Evolutionary conservation across 352 stramenopile genomes (phyloP).

Genomic region (Pythium rishiriense): DNA sequence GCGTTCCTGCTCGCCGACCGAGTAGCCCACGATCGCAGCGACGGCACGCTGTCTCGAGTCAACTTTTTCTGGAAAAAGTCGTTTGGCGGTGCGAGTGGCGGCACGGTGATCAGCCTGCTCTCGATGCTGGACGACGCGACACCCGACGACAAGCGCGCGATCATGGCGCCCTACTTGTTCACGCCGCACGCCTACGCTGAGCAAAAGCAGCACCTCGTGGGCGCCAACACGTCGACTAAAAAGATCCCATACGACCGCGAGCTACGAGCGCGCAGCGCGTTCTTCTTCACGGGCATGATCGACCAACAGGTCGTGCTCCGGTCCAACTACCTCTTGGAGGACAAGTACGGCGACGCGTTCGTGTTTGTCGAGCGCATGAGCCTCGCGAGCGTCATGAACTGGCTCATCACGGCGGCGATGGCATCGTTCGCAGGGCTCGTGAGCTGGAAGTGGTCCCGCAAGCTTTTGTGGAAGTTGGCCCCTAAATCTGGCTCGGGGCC

Average conservation of each 20-base stretch:
- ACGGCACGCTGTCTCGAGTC: slow-evolving; percentile 27
- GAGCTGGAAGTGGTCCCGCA: slow-evolving; percentile 46
- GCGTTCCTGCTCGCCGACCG: slow-evolving; percentile 58
- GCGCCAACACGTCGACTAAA: slow-evolving; percentile 24
- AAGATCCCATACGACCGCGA: slow-evolving; percentile 56
- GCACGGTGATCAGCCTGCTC: slow-evolving; percentile 44
- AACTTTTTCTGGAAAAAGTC: slow-evolving; percentile 39
- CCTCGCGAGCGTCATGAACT: slow-evolving; percentile 31
- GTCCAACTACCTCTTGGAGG: slow-evolving; percentile 50
- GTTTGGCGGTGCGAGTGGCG: slow-evolving; percentile 40
- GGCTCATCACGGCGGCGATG: slow-evolving; percentile 29
- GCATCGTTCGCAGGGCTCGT: slow-evolving; percentile 33
- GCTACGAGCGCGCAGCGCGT: slow-evolving; percentile 37
- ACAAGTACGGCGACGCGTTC: slow-evolving; percentile 46
- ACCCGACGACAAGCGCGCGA: slow-evolving; percentile 15
- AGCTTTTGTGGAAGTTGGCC: slow-evolving; percentile 53
- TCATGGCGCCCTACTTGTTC: slow-evolving; percentile 43
- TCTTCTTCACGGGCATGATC: slow-evolving; percentile 55
- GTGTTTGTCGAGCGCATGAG: slow-evolving; percentile 50
- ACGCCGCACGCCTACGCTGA: slow-evolving; percentile 28
- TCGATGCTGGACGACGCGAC: slow-evolving; percentile 27
- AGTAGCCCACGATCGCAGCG: slow-evolving; percentile 27
- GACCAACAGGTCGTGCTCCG: slow-evolving; percentile 71
- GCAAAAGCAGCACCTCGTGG: slow-evolving; percentile 26
- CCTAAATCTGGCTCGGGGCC: slow-evolving; percentile 70